Evolutionary conservation across 2,329 filamentous ascomycete species (phyloP).

Genomic region (Chaetomiaceae sp.): DNA sequence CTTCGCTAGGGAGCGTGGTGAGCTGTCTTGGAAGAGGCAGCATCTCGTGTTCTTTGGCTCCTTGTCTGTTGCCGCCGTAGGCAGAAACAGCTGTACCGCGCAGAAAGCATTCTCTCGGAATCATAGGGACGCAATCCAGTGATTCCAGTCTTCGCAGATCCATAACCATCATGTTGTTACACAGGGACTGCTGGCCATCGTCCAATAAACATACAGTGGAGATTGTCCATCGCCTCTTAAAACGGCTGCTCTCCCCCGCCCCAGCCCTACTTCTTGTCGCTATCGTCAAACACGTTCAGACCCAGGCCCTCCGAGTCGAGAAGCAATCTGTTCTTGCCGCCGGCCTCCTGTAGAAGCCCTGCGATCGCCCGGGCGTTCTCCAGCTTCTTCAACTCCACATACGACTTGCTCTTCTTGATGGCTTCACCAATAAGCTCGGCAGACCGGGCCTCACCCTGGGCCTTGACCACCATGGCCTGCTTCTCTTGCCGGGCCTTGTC

Average conservation of each 20-base stretch:
- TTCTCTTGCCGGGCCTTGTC: slow-evolving; percentile 99
- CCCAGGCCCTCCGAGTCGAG: slow-evolving; percentile 88
- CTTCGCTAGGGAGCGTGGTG: too few species aligned
- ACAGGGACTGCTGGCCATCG: slow-evolving; percentile 11
- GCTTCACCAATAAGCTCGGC: slow-evolving; percentile 97
- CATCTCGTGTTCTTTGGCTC: too few species aligned
- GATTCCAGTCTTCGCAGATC: not conserved
- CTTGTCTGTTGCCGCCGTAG: too few species aligned
- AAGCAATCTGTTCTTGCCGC: slow-evolving; percentile 88
- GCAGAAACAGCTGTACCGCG: too few species aligned
- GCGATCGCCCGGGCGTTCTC: slow-evolving; percentile 93
- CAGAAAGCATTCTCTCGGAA: too few species aligned
- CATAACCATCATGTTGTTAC: slow-evolving; percentile 19
- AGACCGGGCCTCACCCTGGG: slow-evolving; percentile 97
- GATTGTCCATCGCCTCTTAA: slow-evolving; percentile 33
- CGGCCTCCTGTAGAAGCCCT: slow-evolving; percentile 76
- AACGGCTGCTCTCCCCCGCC: not conserved
- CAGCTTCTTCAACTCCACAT: slow-evolving; percentile 95
- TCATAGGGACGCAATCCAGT: too few species aligned
- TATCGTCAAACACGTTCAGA: slow-evolving; percentile 70
- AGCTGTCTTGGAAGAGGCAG: too few species aligned
- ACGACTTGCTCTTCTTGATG: slow-evolving; percentile 98
- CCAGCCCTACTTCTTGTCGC: slow-evolving; percentile 45
- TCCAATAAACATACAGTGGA: slow-evolving; percentile 42
- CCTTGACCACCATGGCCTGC: slow-evolving; percentile 96